Evolutionary conservation across 805 yeast genomes (phyloP).

Genomic region (Komagataella pastoris): DNA sequence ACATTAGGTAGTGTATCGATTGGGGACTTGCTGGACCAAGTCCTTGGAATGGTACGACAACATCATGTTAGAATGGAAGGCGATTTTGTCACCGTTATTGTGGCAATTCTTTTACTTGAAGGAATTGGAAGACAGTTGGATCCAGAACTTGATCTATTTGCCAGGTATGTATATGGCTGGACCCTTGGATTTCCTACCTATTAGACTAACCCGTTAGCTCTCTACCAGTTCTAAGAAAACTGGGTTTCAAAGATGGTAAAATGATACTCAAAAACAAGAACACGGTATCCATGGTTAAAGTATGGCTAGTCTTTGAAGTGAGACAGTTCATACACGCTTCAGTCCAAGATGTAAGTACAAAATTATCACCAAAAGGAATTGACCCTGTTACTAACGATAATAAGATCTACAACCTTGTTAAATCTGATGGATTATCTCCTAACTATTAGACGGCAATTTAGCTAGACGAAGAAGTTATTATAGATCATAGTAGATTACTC

Average conservation of each 20-base stretch:
- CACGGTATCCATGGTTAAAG: constrained; percentile 70
- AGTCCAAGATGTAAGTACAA: constrained; percentile 53
- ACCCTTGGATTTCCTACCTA: constrained; percentile 21
- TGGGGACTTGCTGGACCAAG: constrained; percentile 80
- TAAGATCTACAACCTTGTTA: constrained; percentile 37
- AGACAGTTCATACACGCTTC: constrained; percentile 79
- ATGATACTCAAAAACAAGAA: constrained; percentile 41
- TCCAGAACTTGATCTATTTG: constrained; percentile 87
- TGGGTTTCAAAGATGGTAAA: constrained; percentile 60
- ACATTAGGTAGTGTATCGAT: constrained; percentile 85
- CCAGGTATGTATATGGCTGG: constrained; percentile 70
- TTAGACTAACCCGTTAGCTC: constrained; percentile 33
- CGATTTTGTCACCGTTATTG: constrained; percentile 90
- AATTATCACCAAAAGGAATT: background rate
- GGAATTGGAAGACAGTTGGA: constrained; percentile 94
- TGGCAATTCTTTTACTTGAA: constrained; percentile 80
- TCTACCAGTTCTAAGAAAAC: constrained; percentile 71
- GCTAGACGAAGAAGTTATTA: background rate
- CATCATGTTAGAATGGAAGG: constrained; percentile 98
- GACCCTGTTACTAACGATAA: constrained; percentile 5
- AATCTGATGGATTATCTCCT: constrained; percentile 55
- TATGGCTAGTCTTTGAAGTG: constrained; percentile 84
- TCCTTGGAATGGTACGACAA: constrained; percentile 77
- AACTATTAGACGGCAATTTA: constrained; percentile 25
- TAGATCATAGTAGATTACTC: background rate